phyloP scores from a whole-genome alignment of 768 basidiomycete species.

The Mycena venus region DNA sequence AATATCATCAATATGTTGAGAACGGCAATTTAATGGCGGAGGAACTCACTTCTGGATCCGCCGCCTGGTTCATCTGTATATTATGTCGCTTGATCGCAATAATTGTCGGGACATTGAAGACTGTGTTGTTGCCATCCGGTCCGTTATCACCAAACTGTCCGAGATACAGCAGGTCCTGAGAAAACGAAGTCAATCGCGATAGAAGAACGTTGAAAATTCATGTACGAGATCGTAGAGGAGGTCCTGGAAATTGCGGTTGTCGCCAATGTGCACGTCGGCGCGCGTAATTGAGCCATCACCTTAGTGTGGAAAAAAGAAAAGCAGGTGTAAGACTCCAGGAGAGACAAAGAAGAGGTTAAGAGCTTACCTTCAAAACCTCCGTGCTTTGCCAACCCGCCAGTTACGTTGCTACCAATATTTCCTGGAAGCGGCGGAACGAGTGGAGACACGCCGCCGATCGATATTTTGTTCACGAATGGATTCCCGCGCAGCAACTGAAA shows the following conservation, averaged over 20 bases:
- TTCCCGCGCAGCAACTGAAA: constrained; percentile 27
- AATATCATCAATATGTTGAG: background rate
- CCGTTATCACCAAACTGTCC: constrained; percentile 26
- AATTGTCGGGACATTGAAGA: constrained; percentile 24
- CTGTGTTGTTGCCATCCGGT: constrained; percentile 23
- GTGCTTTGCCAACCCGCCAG: constrained; percentile 19
- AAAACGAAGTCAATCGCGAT: background rate
- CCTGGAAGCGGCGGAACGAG: constrained; percentile 21
- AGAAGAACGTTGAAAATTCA: constrained; percentile 4
- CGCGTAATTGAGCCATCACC: background rate
- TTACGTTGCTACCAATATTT: constrained; percentile 15
- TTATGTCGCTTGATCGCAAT: constrained; percentile 27
- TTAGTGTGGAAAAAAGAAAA: constrained; percentile 1
- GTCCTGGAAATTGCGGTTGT: constrained; percentile 5
- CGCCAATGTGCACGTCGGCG: background rate
- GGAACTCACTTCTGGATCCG: constrained; percentile 17
- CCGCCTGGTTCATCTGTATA: constrained; percentile 25
- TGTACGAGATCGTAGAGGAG: constrained; percentile 24
- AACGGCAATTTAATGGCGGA: background rate
- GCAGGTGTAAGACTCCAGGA: background rate
- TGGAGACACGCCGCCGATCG: constrained; percentile 2
- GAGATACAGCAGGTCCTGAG: constrained; percentile 24
- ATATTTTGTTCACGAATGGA: constrained; percentile 26
- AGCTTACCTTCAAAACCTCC: constrained; percentile 22
- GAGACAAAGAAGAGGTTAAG: constrained; percentile 3